Base-by-base conservation (phyloP, 2,329 filamentous ascomycete genomes). In the Penicillium griseofulvum region DNA sequence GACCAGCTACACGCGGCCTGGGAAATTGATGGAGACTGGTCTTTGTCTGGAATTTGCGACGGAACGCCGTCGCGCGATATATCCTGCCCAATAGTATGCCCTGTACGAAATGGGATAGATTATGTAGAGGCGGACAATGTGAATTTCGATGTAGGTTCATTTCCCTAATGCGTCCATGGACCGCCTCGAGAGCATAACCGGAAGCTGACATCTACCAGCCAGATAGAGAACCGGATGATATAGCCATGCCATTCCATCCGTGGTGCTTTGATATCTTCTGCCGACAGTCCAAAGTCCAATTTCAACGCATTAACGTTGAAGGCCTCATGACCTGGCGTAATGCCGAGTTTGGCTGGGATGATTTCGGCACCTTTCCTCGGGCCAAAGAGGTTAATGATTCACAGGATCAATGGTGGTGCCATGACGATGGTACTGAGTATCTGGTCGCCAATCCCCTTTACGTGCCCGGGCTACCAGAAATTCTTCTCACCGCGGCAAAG, bases 251-350 rank as follows among this genome's bases (percentile, higher is more conserved):
- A 3, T 63, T 65, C 29, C 61, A 63, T 33, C 59, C 62, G 1
- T 62, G 59, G 61, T 62, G 61, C 37, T 63, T 65, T 26, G 59
- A 62, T 49, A 62, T 62, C 17, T 61, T 62, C 38, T 56, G 44
- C 17, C 57, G 57, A 5, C 59, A 56, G 38, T 59, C 61, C 2
- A 56, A 59, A 42, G 16, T n/a, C 17, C 54, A 42, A 2, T 59
- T 65, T 28, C 34, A 49, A 16, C 14, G n/a, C 7, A 24, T 62
- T 11, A 55, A 61, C 17, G 9, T 50, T 1, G 22, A 46, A 1
- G 52, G 55, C 0, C 52, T 63, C 2, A 58, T 62, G 37, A 54
- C 49, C 4, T 63, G 57, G 58, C 61, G 60, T 4, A 58, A 63
- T 38, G 24, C 56, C 1, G 57, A 60, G 10, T 56, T 43, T 31